phyloP scores from a whole-genome alignment of 1,284 basidiomycete genomes.

The Sanguinoderma infundibulare region DNA sequence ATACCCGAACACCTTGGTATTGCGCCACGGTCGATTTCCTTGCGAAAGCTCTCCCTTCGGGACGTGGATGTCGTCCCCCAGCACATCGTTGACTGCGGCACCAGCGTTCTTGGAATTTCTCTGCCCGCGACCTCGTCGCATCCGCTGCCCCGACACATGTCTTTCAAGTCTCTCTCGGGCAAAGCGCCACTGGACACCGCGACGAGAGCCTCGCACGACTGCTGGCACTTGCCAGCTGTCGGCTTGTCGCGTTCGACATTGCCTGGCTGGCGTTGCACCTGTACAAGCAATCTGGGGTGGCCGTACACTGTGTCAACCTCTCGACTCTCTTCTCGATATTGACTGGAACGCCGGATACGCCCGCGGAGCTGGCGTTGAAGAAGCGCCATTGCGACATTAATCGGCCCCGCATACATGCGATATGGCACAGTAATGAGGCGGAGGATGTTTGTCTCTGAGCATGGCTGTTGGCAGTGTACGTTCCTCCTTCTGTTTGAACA shows the following conservation, averaged over 20 bases:
- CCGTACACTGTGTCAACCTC: conserved; percentile 14
- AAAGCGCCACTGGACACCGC: neutral
- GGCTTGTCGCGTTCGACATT: conserved; percentile 17
- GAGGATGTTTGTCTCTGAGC: conserved; percentile 17
- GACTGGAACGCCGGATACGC: conserved; percentile 2
- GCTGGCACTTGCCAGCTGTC: neutral
- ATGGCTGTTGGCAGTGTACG: conserved; percentile 17
- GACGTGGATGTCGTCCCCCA: neutral
- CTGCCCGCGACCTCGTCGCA: conserved; percentile 7
- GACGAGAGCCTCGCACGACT: neutral
- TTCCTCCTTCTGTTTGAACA: neutral
- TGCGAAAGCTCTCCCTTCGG: neutral
- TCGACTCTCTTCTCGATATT: conserved; percentile 5
- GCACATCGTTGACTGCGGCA: conserved; percentile 1
- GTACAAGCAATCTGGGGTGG: conserved; percentile 2
- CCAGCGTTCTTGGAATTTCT: conserved; percentile 8
- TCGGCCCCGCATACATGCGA: conserved; percentile 3
- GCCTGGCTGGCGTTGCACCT: conserved; percentile 18
- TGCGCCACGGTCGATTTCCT: neutral
- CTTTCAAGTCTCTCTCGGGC: conserved; percentile 10
- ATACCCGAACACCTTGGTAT: neutral
- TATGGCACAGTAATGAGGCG: conserved; percentile 8
- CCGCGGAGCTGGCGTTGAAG: conserved; percentile 9
- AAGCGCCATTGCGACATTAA: conserved; percentile 2
- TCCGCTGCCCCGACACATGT: conserved; percentile 12